These are phyloP conservation scores for Inga laurina DNA, from an alignment of 306 rosid species.

Conservation along the genomic window DNA sequence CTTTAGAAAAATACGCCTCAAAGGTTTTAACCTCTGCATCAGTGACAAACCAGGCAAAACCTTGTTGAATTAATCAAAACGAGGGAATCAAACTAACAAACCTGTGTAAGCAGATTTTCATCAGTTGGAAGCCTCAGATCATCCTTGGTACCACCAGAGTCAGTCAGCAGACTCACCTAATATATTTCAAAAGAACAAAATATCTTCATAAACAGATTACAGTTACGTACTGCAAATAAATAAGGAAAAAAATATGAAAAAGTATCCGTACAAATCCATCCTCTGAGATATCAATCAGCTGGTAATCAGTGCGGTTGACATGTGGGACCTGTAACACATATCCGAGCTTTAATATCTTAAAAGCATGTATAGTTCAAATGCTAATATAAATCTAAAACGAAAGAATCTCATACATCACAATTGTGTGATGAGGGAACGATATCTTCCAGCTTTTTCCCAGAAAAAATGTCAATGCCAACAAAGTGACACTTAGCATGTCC, in stretches of 20 bases:
- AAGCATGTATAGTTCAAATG: neutral
- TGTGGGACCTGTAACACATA: constrained; percentile 60
- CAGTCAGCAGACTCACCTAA: constrained; percentile 78
- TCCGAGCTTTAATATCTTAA: neutral
- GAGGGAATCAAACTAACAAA: constrained; percentile 2
- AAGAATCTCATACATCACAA: constrained; percentile 53
- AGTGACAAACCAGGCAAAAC: neutral
- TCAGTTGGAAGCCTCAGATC: constrained; percentile 77
- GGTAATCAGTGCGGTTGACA: constrained; percentile 76
- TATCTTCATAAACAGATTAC: neutral
- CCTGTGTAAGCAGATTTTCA: constrained; percentile 64
- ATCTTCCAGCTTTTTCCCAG: constrained; percentile 71
- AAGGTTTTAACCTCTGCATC: neutral
- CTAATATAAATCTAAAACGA: neutral
- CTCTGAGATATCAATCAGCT: constrained; percentile 74
- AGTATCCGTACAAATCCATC: constrained; percentile 67
- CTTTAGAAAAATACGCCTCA: neutral
- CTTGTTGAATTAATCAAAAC: neutral
- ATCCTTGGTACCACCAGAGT: constrained; percentile 66
- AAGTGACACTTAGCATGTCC: constrained; percentile 83
- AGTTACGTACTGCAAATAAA: neutral
- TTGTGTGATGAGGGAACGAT: constrained; percentile 80
- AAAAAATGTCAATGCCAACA: constrained; percentile 70
- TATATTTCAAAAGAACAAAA: neutral
- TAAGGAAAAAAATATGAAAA: neutral